Conservation (phyloP, 1,284 basidiomycete genomes). For the Fomitopsis palustris region DNA sequence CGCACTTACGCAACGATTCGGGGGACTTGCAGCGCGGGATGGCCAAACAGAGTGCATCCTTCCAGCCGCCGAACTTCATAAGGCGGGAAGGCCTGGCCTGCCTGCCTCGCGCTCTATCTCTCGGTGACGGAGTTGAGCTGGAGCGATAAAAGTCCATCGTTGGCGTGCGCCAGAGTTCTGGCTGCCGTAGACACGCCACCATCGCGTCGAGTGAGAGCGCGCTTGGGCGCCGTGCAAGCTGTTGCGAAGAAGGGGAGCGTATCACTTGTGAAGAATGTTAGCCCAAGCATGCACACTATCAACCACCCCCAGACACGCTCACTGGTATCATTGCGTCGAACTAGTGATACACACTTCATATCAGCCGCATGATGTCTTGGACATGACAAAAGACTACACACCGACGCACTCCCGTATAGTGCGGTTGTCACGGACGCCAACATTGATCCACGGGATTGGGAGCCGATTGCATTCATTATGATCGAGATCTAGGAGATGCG, state of each 20-base stretch:
- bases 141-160: neutral
- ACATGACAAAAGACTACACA: neutral
- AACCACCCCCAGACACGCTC: neutral
- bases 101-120: neutral
- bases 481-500: slow-evolving; percentile 29
- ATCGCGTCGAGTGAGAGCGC: neutral
- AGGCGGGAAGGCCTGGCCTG: neutral
- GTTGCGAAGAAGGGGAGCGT: neutral
- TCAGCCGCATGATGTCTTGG: neutral
- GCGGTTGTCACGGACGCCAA: neutral
- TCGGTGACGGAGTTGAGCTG: neutral
- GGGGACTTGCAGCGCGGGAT: neutral
- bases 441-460: neutral
- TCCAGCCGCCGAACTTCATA: neutral
- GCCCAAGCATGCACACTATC: neutral
- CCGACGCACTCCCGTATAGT: neutral
- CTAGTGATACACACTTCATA: neutral
- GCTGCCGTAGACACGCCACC: neutral
- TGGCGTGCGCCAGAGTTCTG: neutral
- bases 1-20: neutral
- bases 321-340: neutral
- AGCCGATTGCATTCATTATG: slow-evolving; percentile 38
- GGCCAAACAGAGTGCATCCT: neutral
- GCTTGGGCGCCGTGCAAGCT: neutral
- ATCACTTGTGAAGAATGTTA: neutral